Evolutionary conservation across 2,329 filamentous ascomycete species (phyloP).

Genomic region (Penicillium rolfsii): DNA sequence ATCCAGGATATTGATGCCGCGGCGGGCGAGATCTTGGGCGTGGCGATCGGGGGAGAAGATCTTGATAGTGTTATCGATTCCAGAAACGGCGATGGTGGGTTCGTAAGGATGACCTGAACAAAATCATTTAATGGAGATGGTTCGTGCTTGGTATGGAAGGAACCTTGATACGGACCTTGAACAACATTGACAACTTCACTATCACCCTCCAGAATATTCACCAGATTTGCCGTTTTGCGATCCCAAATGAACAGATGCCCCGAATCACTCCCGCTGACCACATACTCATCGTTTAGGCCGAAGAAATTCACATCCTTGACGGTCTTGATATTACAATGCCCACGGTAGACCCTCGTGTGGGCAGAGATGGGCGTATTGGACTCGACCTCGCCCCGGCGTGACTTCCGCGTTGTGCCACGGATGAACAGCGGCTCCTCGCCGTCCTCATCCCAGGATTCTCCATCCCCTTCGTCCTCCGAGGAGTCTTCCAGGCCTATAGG

Average conservation of each 20-base stretch:
- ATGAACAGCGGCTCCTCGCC: constrained; percentile 46
- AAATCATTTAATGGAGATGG: constrained; percentile 19
- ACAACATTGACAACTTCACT: constrained; percentile 72
- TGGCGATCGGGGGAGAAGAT: constrained; percentile 66
- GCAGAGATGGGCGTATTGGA: constrained; percentile 58
- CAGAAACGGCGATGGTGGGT: constrained; percentile 66
- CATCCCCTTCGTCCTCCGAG: constrained; percentile 35
- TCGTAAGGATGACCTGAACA: constrained; percentile 65
- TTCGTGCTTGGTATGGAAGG: neutral
- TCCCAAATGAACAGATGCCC: constrained; percentile 73
- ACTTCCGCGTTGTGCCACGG: constrained; percentile 54
- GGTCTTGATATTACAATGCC: constrained; percentile 69
- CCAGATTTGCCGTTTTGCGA: constrained; percentile 61
- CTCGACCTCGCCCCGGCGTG: constrained; percentile 57
- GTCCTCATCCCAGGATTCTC: constrained; percentile 31
- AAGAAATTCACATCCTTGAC: constrained; percentile 73
- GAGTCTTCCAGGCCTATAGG: constrained; percentile 39
- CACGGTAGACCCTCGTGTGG: constrained; percentile 61
- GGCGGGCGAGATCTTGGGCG: constrained; percentile 60
- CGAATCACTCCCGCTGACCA: constrained; percentile 68
- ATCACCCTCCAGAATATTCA: constrained; percentile 69
- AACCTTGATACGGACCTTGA: constrained; percentile 52
- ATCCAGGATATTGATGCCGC: constrained; percentile 61
- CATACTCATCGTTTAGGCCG: constrained; percentile 68
- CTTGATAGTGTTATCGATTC: constrained; percentile 70